Evolutionary conservation across 495 filamentous ascomycete genomes (phyloP).

Genomic region (Aspergillus campestris): DNA sequence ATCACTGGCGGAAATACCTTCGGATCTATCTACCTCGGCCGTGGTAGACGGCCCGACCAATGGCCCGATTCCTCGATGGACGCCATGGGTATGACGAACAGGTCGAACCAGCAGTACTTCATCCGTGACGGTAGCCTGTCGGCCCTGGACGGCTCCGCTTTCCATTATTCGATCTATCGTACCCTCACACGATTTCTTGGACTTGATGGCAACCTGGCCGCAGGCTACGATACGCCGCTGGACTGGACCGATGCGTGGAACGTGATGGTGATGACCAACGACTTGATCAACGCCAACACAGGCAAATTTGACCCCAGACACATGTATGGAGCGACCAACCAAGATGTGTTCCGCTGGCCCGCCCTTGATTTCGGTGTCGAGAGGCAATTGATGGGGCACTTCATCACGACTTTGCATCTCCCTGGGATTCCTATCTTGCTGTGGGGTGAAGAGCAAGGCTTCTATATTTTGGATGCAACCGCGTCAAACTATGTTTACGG

Average conservation of each 20-base stretch:
- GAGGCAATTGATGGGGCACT: constrained; percentile 52
- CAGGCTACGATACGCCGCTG: constrained; percentile 50
- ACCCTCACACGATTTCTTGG: constrained; percentile 58
- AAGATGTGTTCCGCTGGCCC: constrained; percentile 72
- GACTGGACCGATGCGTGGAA: constrained; percentile 59
- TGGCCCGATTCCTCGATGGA: constrained; percentile 37
- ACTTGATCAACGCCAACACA: constrained; percentile 56
- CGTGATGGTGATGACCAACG: constrained; percentile 53
- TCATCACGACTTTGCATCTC: constrained; percentile 56
- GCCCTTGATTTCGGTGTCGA: constrained; percentile 54
- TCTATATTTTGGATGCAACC: constrained; percentile 59
- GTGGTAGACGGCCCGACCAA: constrained; percentile 51
- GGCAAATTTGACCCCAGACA: constrained; percentile 63
- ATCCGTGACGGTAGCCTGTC: constrained; percentile 47
- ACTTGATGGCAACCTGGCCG: constrained; percentile 52
- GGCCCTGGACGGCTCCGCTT: constrained; percentile 58
- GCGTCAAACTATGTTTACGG: constrained; percentile 65
- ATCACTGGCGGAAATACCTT: constrained; percentile 57
- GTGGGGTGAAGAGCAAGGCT: constrained; percentile 66
- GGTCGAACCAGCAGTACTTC: constrained; percentile 39
- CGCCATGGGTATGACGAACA: constrained; percentile 38
- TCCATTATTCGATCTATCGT: constrained; percentile 67
- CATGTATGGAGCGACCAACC: constrained; percentile 62
- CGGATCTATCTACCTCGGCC: constrained; percentile 58
- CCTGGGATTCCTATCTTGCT: constrained; percentile 58